Percentiles rank a stretch among this genome's conserved stretches.
phyloP scores from a whole-genome alignment of 768 basidiomycete species.

The Leccinum uliginosum region DNA sequence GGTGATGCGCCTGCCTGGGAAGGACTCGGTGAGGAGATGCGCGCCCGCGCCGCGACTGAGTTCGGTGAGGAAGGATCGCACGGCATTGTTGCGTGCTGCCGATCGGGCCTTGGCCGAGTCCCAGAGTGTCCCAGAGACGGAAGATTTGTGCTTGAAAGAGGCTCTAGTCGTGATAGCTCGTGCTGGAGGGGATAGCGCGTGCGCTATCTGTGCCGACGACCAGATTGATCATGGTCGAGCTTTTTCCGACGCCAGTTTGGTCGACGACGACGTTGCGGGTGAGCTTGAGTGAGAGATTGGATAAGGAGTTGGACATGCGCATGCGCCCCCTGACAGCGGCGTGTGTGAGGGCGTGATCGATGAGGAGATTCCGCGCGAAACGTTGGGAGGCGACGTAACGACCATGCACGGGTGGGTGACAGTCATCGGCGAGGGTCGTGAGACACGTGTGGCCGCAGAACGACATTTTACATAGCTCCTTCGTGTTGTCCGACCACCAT shows the following conservation, averaged over 20 bases:
- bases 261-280: conserved; percentile 37
- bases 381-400: conserved; percentile 14
- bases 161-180: conserved; percentile 22
- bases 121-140: conserved; percentile 26
- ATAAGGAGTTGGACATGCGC: too few relatives aligned
- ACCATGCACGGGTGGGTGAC: conserved; percentile 14
- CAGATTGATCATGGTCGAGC: conserved; percentile 20
- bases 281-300: conserved; percentile 10
- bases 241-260: conserved; percentile 30
- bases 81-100: conserved; percentile 12
- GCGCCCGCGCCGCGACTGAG: conserved; percentile 12
- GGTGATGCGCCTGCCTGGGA: conserved; percentile 18
- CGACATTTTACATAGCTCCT: conserved; percentile 3
- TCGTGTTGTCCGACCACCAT: conserved; percentile 19
- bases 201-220: conserved; percentile 14
- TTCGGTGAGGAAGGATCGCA: conserved; percentile 22
- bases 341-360: conserved; percentile 18
- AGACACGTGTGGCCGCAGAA: conserved; percentile 22
- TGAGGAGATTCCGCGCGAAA: conserved; percentile 20
- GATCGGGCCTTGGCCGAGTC: conserved; percentile 12
- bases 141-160: conserved; percentile 19
- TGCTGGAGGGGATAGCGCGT: conserved; percentile 14
- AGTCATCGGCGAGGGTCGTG: conserved; percentile 21
- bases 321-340: not conserved
- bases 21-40: conserved; percentile 18